Percentiles rank a stretch among this genome's conserved stretches.
These are phyloP conservation scores for Psophocarpus tetragonolobus DNA, from an alignment of 306 rosid species.

Conservation along the genomic window DNA sequence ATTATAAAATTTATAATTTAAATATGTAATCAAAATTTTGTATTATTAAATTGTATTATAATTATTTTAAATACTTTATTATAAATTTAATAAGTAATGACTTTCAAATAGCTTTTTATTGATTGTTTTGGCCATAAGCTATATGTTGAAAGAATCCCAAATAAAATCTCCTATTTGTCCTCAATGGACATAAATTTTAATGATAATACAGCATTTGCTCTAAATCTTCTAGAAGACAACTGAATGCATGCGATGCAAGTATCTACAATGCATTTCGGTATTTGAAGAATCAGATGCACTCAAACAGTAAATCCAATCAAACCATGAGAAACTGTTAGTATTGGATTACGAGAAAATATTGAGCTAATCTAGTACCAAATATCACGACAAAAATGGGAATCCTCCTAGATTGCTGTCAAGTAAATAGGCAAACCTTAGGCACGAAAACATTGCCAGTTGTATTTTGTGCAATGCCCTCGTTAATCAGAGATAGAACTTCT, in stretches of 20 bases:
- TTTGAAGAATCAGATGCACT: constrained; percentile 20
- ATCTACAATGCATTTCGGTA: not conserved
- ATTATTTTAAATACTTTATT: too few relatives aligned
- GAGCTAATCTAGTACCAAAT: not conserved
- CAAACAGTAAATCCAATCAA: not conserved
- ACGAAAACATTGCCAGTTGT: constrained; percentile 77
- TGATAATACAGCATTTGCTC: not conserved
- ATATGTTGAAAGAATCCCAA: too few relatives aligned
- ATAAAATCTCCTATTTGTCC: too few relatives aligned
- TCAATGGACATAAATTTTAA: not conserved
- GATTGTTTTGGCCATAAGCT: too few relatives aligned
- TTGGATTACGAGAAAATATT: not conserved
- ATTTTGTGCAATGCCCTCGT: constrained; percentile 86
- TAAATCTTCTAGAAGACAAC: not conserved
- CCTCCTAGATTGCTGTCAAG: not conserved
- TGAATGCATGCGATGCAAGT: not conserved
- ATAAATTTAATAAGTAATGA: too few relatives aligned
- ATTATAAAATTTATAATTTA: too few relatives aligned
- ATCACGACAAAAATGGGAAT: constrained; percentile 23
- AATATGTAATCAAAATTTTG: too few relatives aligned
- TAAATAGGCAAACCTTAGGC: constrained; percentile 59
- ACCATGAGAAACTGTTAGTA: not conserved
- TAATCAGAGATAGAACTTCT: constrained; percentile 51
- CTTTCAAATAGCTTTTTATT: too few relatives aligned
- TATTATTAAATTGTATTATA: too few relatives aligned